These are phyloP conservation scores for Hevea brasiliensis DNA, from an alignment of 345 rosid genomes.

Conservation along the genomic window DNA sequence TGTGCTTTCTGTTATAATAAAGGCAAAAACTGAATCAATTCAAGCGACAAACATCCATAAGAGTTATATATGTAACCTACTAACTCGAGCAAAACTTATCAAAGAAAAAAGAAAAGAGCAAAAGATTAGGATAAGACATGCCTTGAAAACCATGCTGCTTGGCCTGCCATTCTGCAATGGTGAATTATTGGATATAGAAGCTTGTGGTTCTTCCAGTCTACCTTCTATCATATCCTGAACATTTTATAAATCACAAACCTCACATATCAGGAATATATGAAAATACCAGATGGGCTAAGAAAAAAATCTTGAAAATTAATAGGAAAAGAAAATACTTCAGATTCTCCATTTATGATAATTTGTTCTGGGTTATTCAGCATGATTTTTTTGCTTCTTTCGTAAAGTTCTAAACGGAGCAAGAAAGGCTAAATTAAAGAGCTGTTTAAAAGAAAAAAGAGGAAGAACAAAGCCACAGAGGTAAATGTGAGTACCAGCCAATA, in stretches of 20 bases:
- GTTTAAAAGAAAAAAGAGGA: not conserved
- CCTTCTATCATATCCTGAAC: constrained; percentile 22
- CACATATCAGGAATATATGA: not conserved
- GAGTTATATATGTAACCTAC: too few relatives aligned
- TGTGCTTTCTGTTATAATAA: constrained; percentile 39
- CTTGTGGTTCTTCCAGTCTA: constrained; percentile 23
- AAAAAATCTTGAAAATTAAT: not conserved
- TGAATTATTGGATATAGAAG: constrained; percentile 23
- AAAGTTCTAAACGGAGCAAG: not conserved
- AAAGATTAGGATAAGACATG: constrained; percentile 10
- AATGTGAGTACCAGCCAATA: constrained; percentile 5
- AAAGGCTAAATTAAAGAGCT: not conserved
- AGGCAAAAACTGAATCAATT: not conserved
- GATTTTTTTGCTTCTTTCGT: not conserved
- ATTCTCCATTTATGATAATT: constrained; percentile 11
- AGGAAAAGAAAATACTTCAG: constrained; percentile 22
- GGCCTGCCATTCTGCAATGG: constrained; percentile 40
- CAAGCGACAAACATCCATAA: not conserved
- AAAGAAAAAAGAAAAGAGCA: not conserved
- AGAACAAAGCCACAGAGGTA: not conserved
- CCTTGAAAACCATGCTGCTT: constrained; percentile 53
- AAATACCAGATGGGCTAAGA: not conserved
- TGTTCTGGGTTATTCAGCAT: constrained; percentile 25
- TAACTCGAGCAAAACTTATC: not conserved
- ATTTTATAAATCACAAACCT: not conserved